Evolutionary conservation across 1,139 yeast genomes (phyloP), one percentile per base, ranked within the genome.

Genomic region (Protomyces lactucae-debilis): DNA sequence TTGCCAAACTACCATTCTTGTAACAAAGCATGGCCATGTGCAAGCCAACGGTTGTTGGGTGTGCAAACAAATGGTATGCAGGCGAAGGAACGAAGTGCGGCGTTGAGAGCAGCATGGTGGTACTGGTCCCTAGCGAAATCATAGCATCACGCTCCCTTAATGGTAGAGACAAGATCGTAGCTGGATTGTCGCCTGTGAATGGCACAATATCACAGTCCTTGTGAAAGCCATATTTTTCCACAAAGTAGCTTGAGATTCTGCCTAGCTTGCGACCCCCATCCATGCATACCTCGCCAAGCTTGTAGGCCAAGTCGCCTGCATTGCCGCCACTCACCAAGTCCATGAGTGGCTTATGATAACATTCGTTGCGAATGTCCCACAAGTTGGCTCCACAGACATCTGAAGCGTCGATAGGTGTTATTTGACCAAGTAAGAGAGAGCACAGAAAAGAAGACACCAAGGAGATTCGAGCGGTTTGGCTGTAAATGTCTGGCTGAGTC

Each of bases 21-120:
- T 91, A 91, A 74, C 97, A 91, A 65, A 91, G 83, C 97, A 91
- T 91, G 40, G 95, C 96, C 97, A 91, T 91, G 74, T 85, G 92
- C 57, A 86, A 84, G 43, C 80, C 81, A 0, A 85, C 83, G 70
- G 87, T 82, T 0, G 95, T 86, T 5, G 97, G 97, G 73, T 91
- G 97, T 67, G 84, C 83, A 76, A 91, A 91, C 69, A 90, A 75
- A 72, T 91, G 97, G 73, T 90, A 91, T 70, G 86, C 87, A 3
- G 91, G 83, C 0, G 93, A 86, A 1, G 97, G 92, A 35, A 80
- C 81, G 73, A 86, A 91, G 66, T 84, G 81, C 67, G 88, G 86
- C 3, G 97, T 91, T 51, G 90, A 85, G 60, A 91, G 77, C 51
- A 91, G 79, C 3, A 89, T 91, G 0, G 97, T 91, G 2, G 97